Evolutionary conservation across 2,329 filamentous ascomycete genomes (phyloP).

Genomic region (Penicillium sp.): DNA sequence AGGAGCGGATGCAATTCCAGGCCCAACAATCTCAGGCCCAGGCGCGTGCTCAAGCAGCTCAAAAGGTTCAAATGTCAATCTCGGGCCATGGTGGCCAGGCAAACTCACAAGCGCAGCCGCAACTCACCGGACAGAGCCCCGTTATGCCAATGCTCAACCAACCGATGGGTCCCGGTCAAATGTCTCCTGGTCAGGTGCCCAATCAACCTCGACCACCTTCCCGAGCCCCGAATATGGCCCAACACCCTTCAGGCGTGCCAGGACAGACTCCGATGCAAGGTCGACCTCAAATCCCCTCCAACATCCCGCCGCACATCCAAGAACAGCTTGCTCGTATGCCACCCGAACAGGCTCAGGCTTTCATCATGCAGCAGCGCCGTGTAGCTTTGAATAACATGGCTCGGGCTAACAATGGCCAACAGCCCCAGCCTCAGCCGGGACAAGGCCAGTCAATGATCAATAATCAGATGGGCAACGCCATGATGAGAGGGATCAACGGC

Average conservation of each 20-base stretch:
- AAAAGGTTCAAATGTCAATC: constrained; percentile 50
- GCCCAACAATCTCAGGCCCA: constrained; percentile 37
- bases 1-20: constrained; percentile 45
- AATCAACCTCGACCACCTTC: constrained; percentile 38
- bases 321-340: constrained; percentile 39
- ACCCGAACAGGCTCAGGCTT: constrained; percentile 36
- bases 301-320: constrained; percentile 37
- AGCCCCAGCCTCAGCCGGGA: constrained; percentile 33
- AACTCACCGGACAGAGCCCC: constrained; percentile 43
- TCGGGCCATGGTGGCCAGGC: constrained; percentile 49
- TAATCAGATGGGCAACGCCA: constrained; percentile 36
- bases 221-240: constrained; percentile 35
- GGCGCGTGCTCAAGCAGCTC: constrained; percentile 45
- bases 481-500: constrained; percentile 36
- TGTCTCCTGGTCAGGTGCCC: constrained; percentile 39
- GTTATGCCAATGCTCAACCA: constrained; percentile 48
- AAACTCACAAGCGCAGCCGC: constrained; percentile 39
- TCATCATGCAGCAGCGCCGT: constrained; percentile 38
- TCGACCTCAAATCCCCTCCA: constrained; percentile 37
- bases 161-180: constrained; percentile 41
- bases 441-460: constrained; percentile 35
- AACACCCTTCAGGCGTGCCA: constrained; percentile 30
- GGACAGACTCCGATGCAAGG: constrained; percentile 35
- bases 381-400: constrained; percentile 35
- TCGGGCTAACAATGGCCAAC: constrained; percentile 33